A percentile compares a stretch with the other conserved stretches of the same genome.
Conservation (phyloP, 2,329 filamentous ascomycete genomes). For the Pestalotiopsis sp. region DNA sequence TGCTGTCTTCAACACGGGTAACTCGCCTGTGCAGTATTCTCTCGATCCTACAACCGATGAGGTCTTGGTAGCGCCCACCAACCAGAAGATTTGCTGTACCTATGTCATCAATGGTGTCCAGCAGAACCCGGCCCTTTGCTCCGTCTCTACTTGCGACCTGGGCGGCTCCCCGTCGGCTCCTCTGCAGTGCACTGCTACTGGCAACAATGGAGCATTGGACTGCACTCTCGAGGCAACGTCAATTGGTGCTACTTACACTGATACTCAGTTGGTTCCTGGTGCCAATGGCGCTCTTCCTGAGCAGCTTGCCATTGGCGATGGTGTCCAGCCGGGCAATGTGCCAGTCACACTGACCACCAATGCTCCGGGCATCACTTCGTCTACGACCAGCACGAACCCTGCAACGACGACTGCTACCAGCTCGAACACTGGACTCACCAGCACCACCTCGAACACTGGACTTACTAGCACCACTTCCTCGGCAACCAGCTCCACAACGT, state of each 20-base stretch:
- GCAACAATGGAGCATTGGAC: not conserved
- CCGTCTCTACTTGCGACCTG: too few relatives aligned
- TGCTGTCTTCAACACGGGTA: too few relatives aligned
- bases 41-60: too few relatives aligned
- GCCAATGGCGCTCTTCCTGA: not conserved
- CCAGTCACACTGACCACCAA: not conserved
- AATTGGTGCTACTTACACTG: not conserved
- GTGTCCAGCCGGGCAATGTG: not conserved
- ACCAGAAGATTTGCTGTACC: too few relatives aligned
- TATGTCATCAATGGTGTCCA: too few relatives aligned
- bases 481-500: too few relatives aligned
- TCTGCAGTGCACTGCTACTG: not conserved
- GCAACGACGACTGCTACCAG: not conserved
- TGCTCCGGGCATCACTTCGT: not conserved
- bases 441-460: not conserved
- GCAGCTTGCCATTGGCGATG: not conserved
- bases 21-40: too few relatives aligned
- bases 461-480: not conserved
- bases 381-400: not conserved
- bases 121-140: too few relatives aligned
- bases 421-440: not conserved
- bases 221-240: not conserved
- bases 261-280: not conserved
- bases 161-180: not conserved
- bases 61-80: too few relatives aligned